Base-by-base conservation (phyloP, 805 yeast genomes). In the Naumovozyma dairenensis region DNA sequence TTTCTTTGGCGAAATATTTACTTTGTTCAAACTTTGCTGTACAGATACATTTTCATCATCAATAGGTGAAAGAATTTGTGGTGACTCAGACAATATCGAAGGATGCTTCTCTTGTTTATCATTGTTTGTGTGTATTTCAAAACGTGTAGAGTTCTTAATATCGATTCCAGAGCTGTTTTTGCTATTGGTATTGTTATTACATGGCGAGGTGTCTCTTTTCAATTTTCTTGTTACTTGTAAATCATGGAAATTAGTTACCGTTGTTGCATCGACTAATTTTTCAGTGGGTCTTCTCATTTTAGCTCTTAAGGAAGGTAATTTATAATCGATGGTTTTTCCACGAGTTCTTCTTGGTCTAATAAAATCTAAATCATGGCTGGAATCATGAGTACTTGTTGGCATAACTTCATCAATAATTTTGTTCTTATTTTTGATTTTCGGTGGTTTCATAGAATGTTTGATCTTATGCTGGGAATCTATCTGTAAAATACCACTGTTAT, bases 241-340 rank as follows among this genome's bases (percentile, higher is more conserved):
- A 33, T 54, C 60, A 20, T 61, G 60, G 15, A 60, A 51, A 44
- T 57, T 51, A 3, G 49, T 46, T 18, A 53, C 42, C 2, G 66
- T 62, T 1, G 77, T 73, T 1, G 86, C 86, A 52, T 74, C 82
- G 3, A 72, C 73, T 28, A 76, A 59, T 41, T 67, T 65, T 20
- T 63, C 78, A 0, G 76, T 64, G 21, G 73, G 74, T 43, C 89
- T 65, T 49, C 93, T 69, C 77, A 79, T 67, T 49, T 80, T 81
- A 12, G 68, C 71, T 25, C 80, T 63, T 34, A 80, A 54, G 1
- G 87, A 74, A 0, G 86, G 85, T 21, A 74, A 64, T 14, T 74
- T 74, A 46, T 83, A 83, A 51, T 75, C 72, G 5, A 83, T 72
- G 8, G 69, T 66, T 37, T 69, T 72, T 4, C 74, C 68, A 16